Evolutionary conservation across 306 rosid genomes (phyloP), one percentile per base, ranked within the genome.

Genomic region (Lotus japonicus): DNA sequence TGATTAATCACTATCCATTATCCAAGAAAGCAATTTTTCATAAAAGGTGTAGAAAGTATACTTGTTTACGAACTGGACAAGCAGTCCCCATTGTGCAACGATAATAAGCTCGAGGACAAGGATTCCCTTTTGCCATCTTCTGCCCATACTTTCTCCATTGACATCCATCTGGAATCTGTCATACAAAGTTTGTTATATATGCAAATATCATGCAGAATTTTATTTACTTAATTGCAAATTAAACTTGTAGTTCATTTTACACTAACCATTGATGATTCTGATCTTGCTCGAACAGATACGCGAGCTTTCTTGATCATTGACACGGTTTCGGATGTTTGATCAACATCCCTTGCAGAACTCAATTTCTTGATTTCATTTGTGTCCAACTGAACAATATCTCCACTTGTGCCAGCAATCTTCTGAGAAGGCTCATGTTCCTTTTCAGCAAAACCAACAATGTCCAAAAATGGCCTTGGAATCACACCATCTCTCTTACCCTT

Each of bases 91-190:
- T 82, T 8, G 89, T 82, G 21, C 92, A 87, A 11, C 92, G 89
- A 77, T 87, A 87, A 64, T 87, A 87, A 28, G 87, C 89, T 72
- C 89, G 76, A 11, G 92, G 92, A 59, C 79, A 84, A 55, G 92
- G 92, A 41, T 82, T 87, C 43, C 92, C 89, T 78, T 87, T 87
- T 1, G 92, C 92, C 89, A 82, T 84, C 75, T 87, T 87, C 62
- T 87, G 92, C 9, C 89, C 92, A 41, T 87, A 87, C 60, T 87
- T 87, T 50, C 92, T 68, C 92, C 92, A 84, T 53, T 87, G 94
- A 78, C 95, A 88, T 70, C 95, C 95, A 68, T 88, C 95, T 6
- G 86, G 33, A 41, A 85, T 71, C 90, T 87, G 72, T 8, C 52
- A 46, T 46, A 5, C n/a, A 45, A n/a, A n/a, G n/a, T n/a, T n/a